Evolutionary conservation across 495 filamentous ascomycete genomes (phyloP).

Genomic region (Durotheca rogersii): DNA sequence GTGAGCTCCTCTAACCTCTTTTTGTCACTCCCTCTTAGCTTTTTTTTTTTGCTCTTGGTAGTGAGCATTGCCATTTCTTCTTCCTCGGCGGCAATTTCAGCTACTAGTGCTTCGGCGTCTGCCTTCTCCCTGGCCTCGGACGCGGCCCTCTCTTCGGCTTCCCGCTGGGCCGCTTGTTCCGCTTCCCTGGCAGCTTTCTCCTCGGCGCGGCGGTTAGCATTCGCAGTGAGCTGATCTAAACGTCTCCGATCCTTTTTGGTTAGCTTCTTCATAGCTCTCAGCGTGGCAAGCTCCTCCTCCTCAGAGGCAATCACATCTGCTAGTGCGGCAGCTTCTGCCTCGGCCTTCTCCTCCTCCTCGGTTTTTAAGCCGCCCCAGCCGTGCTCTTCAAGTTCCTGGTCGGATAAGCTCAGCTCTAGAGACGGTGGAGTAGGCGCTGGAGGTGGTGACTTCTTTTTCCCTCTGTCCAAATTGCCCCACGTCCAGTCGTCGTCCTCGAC

Average conservation of each 20-base stretch:
- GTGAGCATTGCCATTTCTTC: constrained; percentile 22
- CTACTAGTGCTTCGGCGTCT: constrained; percentile 27
- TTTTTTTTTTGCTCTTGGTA: constrained; percentile 31
- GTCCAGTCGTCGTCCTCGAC: constrained; percentile 43
- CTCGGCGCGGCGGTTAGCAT: constrained; percentile 30
- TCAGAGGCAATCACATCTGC: constrained; percentile 38
- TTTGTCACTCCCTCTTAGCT: constrained; percentile 36
- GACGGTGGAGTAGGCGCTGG: constrained; percentile 44
- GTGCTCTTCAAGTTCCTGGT: constrained; percentile 23
- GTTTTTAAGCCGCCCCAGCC: constrained; percentile 26
- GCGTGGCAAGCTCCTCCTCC: constrained; percentile 38
- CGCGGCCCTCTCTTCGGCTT: constrained; percentile 26
- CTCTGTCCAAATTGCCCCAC: constrained; percentile 38
- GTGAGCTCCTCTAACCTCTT: constrained; percentile 43
- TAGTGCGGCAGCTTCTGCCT: constrained; percentile 16
- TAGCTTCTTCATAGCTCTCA: constrained; percentile 38
- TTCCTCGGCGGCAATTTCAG: constrained; percentile 33
- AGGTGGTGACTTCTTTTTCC: constrained; percentile 45
- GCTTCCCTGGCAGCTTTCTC: constrained; percentile 34
- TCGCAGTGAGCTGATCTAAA: constrained; percentile 40
- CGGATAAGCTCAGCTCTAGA: constrained; percentile 36
- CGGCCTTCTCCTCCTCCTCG: constrained; percentile 22
- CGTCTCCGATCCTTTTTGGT: constrained; percentile 32
- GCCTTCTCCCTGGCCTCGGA: constrained; percentile 27
- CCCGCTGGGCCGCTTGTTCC: constrained; percentile 22